These are phyloP conservation scores for Gilbertella persicaria DNA, from an alignment of 371 early-diverging fungal genomes.

Conservation along the genomic window DNA sequence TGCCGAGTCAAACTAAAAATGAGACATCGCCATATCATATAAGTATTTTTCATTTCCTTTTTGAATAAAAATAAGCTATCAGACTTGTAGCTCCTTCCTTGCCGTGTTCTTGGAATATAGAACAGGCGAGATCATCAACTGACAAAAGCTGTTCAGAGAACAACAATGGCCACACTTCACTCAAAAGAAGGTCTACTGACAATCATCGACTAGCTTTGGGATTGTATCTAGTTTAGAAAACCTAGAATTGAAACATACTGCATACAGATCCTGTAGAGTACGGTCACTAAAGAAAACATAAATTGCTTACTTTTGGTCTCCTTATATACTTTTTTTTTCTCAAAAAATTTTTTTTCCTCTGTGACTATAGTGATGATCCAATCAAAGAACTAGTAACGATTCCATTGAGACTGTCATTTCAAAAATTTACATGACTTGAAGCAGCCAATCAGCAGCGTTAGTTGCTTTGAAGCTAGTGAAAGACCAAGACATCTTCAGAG, in stretches of 20 bases:
- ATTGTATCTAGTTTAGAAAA: conserved; percentile 52
- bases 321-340: conserved; percentile 29
- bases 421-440: no score
- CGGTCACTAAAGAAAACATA: conserved; percentile 48
- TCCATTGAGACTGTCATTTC: no score
- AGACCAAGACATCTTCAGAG: no score
- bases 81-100: conserved; percentile 47
- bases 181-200: conserved; percentile 44
- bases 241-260: conserved; percentile 54
- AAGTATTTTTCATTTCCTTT: conserved; percentile 13
- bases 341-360: no score
- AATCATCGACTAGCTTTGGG: conserved; percentile 49
- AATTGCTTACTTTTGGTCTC: conserved; percentile 22
- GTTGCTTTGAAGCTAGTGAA: no score
- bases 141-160: conserved; percentile 26
- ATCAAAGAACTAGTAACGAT: no score
- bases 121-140: conserved; percentile 56
- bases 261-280: conserved; percentile 60
- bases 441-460: no score
- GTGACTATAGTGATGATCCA: no score
- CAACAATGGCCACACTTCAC: conserved; percentile 42
- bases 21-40: conserved; percentile 21
- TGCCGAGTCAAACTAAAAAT: conserved; percentile 43
- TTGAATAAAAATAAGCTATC: conserved; percentile 35
- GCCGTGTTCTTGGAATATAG: conserved; percentile 41